These are phyloP conservation scores for Ascodesmis nigricans DNA, from an alignment of 495 filamentous ascomycete species.

Conservation along the genomic window DNA sequence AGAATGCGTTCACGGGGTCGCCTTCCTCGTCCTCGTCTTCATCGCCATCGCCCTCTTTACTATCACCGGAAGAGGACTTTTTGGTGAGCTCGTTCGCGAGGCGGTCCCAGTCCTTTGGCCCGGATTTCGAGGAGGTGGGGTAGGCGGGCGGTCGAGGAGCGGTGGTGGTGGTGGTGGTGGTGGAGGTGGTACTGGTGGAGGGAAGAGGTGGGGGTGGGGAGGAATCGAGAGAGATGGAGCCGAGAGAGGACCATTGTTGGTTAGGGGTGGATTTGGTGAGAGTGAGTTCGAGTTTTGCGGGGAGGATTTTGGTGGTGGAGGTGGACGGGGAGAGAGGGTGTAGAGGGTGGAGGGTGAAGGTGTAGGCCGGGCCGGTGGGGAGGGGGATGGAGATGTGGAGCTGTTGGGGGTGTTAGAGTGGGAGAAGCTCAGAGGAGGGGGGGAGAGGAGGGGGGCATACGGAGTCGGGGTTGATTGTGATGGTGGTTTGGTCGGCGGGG, in stretches of 20 bases:
- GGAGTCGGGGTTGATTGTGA: conserved; percentile 31
- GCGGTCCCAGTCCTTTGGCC: conserved; percentile 86
- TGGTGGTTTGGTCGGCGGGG: conserved; percentile 35
- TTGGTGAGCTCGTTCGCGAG: conserved; percentile 35
- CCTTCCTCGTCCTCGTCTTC: conserved; percentile 35
- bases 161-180: too few relatives aligned
- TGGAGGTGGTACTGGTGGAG: too few relatives aligned
- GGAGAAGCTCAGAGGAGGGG: background rate
- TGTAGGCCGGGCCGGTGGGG: conserved; percentile 32
- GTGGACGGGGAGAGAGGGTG: conserved; percentile 36
- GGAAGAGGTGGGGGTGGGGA: too few relatives aligned
- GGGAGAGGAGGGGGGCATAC: conserved; percentile 1
- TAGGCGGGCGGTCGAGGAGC: too few relatives aligned
- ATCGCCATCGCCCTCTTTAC: conserved; percentile 10
- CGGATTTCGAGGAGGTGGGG: conserved; percentile 67
- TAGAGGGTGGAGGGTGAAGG: conserved; percentile 50
- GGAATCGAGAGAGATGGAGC: too few relatives aligned
- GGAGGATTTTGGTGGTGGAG: conserved; percentile 40
- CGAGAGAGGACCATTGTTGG: conserved; percentile 55
- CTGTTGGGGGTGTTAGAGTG: conserved; percentile 23
- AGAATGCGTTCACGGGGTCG: conserved; percentile 58
- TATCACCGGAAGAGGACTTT: conserved; percentile 24
- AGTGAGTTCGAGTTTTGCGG: conserved; percentile 67
- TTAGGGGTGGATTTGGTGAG: conserved; percentile 45
- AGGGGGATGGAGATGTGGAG: conserved; percentile 46